phyloP scores from a whole-genome alignment of 169 alveolate genomes.

The Hammondia hammondi region DNA sequence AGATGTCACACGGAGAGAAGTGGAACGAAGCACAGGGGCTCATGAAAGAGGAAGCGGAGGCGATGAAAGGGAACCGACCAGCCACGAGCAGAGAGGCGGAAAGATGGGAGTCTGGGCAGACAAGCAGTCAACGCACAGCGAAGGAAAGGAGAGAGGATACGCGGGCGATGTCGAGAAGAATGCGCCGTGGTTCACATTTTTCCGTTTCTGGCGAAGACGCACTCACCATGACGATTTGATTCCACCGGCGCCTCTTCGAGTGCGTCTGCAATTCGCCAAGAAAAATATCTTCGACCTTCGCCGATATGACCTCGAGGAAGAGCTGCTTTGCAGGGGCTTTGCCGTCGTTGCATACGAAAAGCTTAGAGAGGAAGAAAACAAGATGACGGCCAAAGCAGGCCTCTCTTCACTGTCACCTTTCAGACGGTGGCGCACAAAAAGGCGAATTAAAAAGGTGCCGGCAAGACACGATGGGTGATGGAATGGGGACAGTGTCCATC shows the following conservation, averaged over 20 bases:
- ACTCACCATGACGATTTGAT: too few relatives aligned
- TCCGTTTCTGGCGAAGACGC: too few relatives aligned
- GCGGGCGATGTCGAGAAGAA: neutral
- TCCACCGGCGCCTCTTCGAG: neutral
- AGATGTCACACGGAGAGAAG: neutral
- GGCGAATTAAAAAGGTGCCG: neutral
- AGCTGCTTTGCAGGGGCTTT: constrained; percentile 12
- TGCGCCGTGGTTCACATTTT: too few relatives aligned
- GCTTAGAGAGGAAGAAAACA: neutral
- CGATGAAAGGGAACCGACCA: neutral
- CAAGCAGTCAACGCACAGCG: neutral
- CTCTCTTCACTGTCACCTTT: neutral
- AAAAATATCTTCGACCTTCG: neutral
- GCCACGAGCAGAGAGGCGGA: neutral
- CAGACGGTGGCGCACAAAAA: neutral
- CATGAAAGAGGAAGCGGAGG: neutral
- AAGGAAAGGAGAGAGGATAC: neutral
- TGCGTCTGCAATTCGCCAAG: neutral
- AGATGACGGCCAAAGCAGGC: neutral
- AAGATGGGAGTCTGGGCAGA: neutral
- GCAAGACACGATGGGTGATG: neutral
- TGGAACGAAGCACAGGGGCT: neutral
- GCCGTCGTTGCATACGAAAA: neutral
- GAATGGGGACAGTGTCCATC: neutral
- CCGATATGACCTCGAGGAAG: constrained; percentile 23